Evolutionary conservation across 495 filamentous ascomycete species (phyloP), one percentile per base, ranked within the genome.

Genomic region (Xylaria telfairii): DNA sequence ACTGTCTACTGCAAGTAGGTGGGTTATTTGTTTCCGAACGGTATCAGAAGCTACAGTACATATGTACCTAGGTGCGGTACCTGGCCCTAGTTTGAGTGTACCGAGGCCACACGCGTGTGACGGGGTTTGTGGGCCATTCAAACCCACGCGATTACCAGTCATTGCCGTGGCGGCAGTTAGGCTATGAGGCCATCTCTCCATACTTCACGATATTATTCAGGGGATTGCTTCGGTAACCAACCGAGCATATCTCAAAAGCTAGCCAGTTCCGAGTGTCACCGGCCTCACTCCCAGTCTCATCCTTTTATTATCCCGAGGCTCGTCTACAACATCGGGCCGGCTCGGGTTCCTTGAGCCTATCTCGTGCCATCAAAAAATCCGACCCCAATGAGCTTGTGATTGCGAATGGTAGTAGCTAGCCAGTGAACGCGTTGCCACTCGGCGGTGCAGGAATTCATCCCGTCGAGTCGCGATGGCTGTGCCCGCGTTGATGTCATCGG

Each of bases 231-330:
- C 64, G 30, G 64, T 15, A 30, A 42, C 37, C 39, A 67, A 12
- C 65, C 32, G 47, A 41, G 17, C 57, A 62, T 60, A 26, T 44
- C 47, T 19, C 17, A 32, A 44, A 64, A 21, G 34, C 26, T 30
- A 51, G 10, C 60, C 24, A 32, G 34, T 65, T 62, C 60, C 34
- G 41, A 41, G 44, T 59, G 30, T 30, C 56, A 49, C 67, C 67
- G 56, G 41, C n/a, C 13, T 62, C 56, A 61, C 46, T 28, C 34
- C 42, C 67, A 30, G 57, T 56, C 17, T 46, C n/a, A 30, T 59
- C 24, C 17, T n/a, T 24, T 69, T 42, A 24, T 39, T 17, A 51
- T 66, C 13, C 69, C 69, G 63, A 71, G 69, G 47, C 53, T 62
- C 21, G 32, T 24, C 19, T 24, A 51, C 6, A 34, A 24, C 24